phyloP scores from a whole-genome alignment of 192 early-diverging fungal genomes.

The Mortierella hygrophila region DNA sequence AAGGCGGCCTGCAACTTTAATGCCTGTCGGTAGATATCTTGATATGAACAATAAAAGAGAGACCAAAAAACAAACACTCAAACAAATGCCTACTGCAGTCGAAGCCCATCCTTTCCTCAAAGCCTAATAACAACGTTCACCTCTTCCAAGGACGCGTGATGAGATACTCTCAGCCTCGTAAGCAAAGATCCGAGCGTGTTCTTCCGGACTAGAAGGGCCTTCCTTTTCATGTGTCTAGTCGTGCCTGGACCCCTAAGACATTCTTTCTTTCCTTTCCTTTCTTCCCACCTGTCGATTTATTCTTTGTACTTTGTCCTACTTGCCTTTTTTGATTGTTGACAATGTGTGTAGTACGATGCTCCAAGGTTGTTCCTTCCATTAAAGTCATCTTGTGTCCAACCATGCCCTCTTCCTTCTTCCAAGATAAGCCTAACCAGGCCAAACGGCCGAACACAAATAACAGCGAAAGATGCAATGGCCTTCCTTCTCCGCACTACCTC shows the following conservation, averaged over 20 bases:
- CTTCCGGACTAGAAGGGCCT: background rate
- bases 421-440: background rate
- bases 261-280: background rate
- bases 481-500: too few species aligned
- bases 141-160: background rate
- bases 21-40: too few species aligned
- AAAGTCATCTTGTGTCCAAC: background rate
- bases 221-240: background rate
- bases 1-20: too few species aligned
- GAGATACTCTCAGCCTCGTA: background rate
- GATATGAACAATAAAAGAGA: too few species aligned
- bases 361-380: background rate
- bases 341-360: background rate
- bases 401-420: background rate
- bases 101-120: background rate
- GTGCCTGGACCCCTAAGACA: background rate
- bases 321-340: background rate
- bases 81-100: too few species aligned
- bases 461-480: too few species aligned
- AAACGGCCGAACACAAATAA: background rate
- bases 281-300: background rate
- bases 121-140: background rate
- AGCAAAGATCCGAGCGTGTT: background rate
- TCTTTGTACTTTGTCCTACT: background rate
- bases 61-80: too few species aligned